A percentile compares a stretch with the other conserved stretches of the same genome.
phyloP scores from a whole-genome alignment of 495 filamentous ascomycete species.

The Xylaria sp. region DNA sequence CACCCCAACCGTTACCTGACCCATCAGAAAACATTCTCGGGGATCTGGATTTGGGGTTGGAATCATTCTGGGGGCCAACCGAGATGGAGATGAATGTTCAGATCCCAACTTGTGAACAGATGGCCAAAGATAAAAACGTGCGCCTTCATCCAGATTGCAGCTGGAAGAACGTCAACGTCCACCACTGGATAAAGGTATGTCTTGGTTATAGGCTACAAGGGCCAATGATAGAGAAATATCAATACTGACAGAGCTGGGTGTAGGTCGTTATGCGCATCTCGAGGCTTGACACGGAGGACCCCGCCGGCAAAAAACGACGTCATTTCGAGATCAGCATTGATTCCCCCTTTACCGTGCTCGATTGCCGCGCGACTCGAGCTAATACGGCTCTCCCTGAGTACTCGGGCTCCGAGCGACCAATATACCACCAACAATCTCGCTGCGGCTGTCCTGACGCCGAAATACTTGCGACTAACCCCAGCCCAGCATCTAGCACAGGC shows the following conservation, averaged over 20 bases:
- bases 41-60: constrained; percentile 70
- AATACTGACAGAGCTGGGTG: constrained; percentile 30
- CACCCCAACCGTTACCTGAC: constrained; percentile 52
- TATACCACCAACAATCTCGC: constrained; percentile 57
- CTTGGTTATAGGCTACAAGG: background rate
- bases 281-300: constrained; percentile 80
- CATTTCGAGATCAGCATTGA: constrained; percentile 99
- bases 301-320: constrained; percentile 75
- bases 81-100: constrained; percentile 98
- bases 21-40: constrained; percentile 78
- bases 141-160: constrained; percentile 92
- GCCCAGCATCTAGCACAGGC: constrained; percentile 44
- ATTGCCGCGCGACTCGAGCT: constrained; percentile 89
- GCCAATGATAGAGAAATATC: constrained; percentile 22
- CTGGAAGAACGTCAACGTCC: constrained; percentile 94
- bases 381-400: constrained; percentile 92
- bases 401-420: constrained; percentile 60
- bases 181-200: constrained; percentile 98
- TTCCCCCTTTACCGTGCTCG: constrained; percentile 94
- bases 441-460: constrained; percentile 82
- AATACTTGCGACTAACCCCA: constrained; percentile 48
- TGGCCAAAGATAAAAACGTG: constrained; percentile 77
- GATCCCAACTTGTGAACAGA: constrained; percentile 87
- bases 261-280: constrained; percentile 97
- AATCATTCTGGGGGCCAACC: constrained; percentile 77